These are phyloP conservation scores for Trichoderma parareesei DNA, from an alignment of 495 filamentous ascomycete species.

Conservation along the genomic window DNA sequence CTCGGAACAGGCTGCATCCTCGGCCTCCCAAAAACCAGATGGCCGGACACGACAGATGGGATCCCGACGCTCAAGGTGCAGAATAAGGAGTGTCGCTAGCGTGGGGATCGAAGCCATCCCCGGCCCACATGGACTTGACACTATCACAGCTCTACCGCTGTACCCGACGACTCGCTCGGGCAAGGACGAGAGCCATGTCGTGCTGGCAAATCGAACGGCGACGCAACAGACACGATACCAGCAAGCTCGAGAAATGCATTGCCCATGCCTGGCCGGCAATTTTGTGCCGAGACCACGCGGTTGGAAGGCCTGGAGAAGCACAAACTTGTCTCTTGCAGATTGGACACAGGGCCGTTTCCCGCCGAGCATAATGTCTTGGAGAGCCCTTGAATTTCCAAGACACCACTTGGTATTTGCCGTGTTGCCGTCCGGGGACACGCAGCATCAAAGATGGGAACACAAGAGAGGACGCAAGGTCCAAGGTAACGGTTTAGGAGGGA, in stretches of 20 bases:
- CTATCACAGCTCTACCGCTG: background rate
- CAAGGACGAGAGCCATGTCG: background rate
- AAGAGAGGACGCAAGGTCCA: background rate
- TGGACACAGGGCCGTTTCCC: background rate
- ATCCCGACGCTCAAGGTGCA: background rate
- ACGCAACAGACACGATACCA: too few relatives aligned
- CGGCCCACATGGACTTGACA: background rate
- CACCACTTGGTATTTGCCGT: background rate
- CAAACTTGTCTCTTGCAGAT: background rate
- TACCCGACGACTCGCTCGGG: background rate
- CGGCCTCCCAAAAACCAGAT: background rate
- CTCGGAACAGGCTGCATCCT: background rate
- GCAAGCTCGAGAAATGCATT: background rate
- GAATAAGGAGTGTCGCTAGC: background rate
- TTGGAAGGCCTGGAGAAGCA: background rate
- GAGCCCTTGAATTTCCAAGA: background rate
- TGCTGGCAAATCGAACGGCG: too few relatives aligned
- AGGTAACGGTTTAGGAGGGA: background rate
- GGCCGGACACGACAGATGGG: background rate
- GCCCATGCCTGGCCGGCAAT: background rate
- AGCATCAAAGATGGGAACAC: too few relatives aligned
- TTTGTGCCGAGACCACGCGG: background rate
- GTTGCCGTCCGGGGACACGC: background rate
- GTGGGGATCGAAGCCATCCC: background rate
- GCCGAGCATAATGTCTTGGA: constrained; percentile 3